A percentile compares a stretch with the other conserved stretches of the same genome.
These are phyloP conservation scores for Prunus mongolica DNA, from an alignment of 306 rosid species.

Conservation along the genomic window DNA sequence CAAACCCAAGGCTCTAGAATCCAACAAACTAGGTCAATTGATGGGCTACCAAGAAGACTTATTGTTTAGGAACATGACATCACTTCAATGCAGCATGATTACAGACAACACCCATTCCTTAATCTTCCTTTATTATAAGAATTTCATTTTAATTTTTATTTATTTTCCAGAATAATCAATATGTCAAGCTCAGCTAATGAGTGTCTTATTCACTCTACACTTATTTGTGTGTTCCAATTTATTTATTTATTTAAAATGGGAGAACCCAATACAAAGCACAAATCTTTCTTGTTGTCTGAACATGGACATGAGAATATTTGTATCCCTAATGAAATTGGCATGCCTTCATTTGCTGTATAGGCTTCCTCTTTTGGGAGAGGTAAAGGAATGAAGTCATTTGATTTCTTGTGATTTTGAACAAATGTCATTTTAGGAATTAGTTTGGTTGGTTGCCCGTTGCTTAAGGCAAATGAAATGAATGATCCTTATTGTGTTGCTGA, in stretches of 20 bases:
- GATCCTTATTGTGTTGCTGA: slow-evolving; percentile 5
- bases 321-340: not conserved
- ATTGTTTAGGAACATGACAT: not conserved
- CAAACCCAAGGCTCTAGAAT: not conserved
- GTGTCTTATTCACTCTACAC: not conserved
- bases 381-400: slow-evolving; percentile 4
- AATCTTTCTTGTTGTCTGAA: not conserved
- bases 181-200: not conserved
- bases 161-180: not conserved
- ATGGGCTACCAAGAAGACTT: not conserved
- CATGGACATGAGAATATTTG: not conserved
- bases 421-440: not conserved
- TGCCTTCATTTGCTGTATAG: not conserved
- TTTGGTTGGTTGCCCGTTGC: not conserved
- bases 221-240: not conserved
- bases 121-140: not conserved
- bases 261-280: not conserved
- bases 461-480: slow-evolving; percentile 18
- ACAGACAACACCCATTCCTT: too few relatives aligned
- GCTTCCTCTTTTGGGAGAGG: not conserved
- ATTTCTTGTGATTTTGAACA: slow-evolving; percentile 10
- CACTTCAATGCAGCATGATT: not conserved
- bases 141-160: not conserved
- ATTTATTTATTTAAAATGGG: not conserved
- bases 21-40: not conserved